Percentiles rank a stretch among this genome's conserved stretches.
Evolutionary conservation across 164 flowering plant species (phyloP).

Genomic region (Hamamelis virginiana): DNA sequence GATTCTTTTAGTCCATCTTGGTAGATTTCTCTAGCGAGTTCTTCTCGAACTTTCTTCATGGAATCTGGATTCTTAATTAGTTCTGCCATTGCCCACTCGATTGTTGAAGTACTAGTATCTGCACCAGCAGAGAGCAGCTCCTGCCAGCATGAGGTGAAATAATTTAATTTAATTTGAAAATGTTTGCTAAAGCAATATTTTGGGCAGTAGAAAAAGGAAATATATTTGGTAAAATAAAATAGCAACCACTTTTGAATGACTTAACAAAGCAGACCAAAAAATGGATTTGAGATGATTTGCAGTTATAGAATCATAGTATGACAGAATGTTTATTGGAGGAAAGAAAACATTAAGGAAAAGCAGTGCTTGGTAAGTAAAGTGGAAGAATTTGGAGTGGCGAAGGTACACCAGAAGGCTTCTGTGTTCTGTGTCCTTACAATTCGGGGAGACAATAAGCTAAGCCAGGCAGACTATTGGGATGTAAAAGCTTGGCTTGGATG

Average conservation of each 20-base stretch:
- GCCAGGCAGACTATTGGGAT: not conserved
- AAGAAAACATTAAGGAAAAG: no score
- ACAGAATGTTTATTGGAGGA: no score
- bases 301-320: no score
- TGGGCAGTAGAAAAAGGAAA: no score
- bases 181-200: no score
- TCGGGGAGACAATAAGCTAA: no score
- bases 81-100: slow-evolving; percentile 32
- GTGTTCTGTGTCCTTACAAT: not conserved
- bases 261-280: no score
- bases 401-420: not conserved
- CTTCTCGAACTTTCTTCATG: slow-evolving; percentile 19
- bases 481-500: not conserved
- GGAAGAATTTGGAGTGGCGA: not conserved
- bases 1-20: no score
- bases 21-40: no score
- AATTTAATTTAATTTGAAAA: not conserved
- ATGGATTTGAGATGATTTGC: no score
- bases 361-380: not conserved
- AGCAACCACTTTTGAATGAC: no score
- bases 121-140: slow-evolving; percentile 24
- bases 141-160: slow-evolving; percentile 7
- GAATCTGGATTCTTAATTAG: slow-evolving; percentile 12
- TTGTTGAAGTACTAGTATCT: slow-evolving; percentile 22
- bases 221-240: no score